Base-by-base conservation (phyloP, 441 rosid species). In the Dalechampia spathulata region DNA sequence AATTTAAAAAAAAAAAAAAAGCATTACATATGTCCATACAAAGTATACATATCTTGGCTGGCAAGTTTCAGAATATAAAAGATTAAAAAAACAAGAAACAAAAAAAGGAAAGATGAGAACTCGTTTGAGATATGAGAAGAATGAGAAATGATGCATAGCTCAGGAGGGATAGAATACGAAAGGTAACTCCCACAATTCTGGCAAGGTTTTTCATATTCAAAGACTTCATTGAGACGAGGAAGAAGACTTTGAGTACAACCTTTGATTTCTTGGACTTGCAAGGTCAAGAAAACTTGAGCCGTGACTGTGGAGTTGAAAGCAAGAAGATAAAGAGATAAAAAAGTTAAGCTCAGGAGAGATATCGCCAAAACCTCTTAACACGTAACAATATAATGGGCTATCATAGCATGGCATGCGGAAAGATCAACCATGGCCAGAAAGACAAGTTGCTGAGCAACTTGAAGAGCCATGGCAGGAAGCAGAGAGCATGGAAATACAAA, bases 291-390 rank as follows among this genome's bases (percentile, higher is more conserved):
- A 83, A 80, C 61, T 56, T 62, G 34, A 68, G 63, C 63, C 51
- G 16, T 3, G 23, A 43, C 44, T 37, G 14, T 40, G 27, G 42
- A 55, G 39, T 48, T 47, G 37, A 10, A 48, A 48, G 16, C 57
- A 30, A 17, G 14, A n/a, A 20, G 23, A 26, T 49, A 3, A 22
- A 36, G 4, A 20, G 0, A 6, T 61, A 58, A 64, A 74, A 74
- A 68, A 68, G 57, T 61, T 55, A 80, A 83, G 89, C 89, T 83
- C 86, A 75, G 78, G 85, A 83, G 89, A 70, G 82, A 80, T 74
- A 78, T 28, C 56, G 73, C 78, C 85, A 32, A 0, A 25, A 1
- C 4, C 14, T 2, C 52, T 58, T 62, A 61, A 45, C 63, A 7
- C 55, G 19, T 7, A 11, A 22, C 25, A 22, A 5, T 2, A 3